These are phyloP conservation scores for Plasmodium vivax DNA, from an alignment of 169 alveolate genomes.

Conservation along the genomic window DNA sequence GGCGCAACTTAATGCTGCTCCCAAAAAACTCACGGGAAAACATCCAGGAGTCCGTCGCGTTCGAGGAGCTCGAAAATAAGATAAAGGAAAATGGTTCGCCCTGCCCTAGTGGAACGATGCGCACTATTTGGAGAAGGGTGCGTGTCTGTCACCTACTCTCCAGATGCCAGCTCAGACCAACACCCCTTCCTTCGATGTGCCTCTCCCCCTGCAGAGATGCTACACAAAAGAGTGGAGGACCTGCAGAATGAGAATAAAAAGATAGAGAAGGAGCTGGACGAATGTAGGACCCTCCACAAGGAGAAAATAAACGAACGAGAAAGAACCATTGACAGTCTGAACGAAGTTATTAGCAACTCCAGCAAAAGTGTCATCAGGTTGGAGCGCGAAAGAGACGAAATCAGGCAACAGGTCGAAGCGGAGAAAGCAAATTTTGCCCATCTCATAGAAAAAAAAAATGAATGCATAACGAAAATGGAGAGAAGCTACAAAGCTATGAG, in stretches of 20 bases:
- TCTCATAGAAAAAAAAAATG: conserved; percentile 22
- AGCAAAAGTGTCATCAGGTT: not conserved
- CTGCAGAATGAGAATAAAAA: conserved; percentile 2
- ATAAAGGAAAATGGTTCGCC: conserved; percentile 66
- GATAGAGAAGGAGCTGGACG: conserved; percentile 15
- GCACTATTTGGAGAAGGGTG: not conserved
- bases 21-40: conserved; percentile 49
- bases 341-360: conserved; percentile 10
- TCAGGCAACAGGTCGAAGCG: conserved; percentile 25
- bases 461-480: conserved; percentile 12
- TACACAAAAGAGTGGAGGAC: conserved; percentile 60
- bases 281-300: not conserved
- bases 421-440: conserved; percentile 17
- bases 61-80: conserved; percentile 70
- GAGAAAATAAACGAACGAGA: conserved; percentile 51
- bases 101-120: not conserved
- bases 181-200: not conserved
- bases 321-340: conserved; percentile 17
- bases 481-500: conserved; percentile 3
- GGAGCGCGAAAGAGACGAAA: conserved; percentile 33
- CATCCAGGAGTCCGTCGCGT: conserved; percentile 40
- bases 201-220: conserved; percentile 17
- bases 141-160: not conserved
- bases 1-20: conserved; percentile 64
- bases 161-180: not conserved